Base-by-base conservation (phyloP, 2,329 filamentous ascomycete species). In the Berkeleyomyces rouxiae region DNA sequence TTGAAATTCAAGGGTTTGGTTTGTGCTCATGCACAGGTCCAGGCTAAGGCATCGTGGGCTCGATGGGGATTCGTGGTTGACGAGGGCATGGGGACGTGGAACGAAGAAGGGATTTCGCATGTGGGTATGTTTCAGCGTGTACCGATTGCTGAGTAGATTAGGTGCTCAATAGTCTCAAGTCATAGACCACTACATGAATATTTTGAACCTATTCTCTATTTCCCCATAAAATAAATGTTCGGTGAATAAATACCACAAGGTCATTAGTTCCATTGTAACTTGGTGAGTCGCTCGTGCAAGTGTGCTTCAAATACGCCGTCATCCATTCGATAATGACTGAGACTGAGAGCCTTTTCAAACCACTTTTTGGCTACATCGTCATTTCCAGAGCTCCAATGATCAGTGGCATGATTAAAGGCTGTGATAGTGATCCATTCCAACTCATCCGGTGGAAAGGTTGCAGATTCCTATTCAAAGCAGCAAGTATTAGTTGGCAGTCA, bases 81-180 rank as follows among this genome's bases (percentile, higher is more conserved):
- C 72, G 79, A 87, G 69, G 76, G 74, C 7, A 82, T 92, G 81
- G 88, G 88, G 0, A 78, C 72, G 40, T 96, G 90, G 90, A 77
- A 79, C 66, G 90, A 96, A 72, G 90, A 93, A 69, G 88, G 87
- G 3, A 92, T 96, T 62, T 77, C 81, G 67, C 90, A 96, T 75
- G 79, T 95, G 16, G 90, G 88, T 65, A 95, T 96, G 90, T 95
- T 82, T 66, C 69, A 72, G 66, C 74, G 81, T 42, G 65, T 84
- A 37, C 69, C 75, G 3, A 65, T 76, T 3, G 16, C 55, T 7
- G 42, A 60, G 6, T 63, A 58, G 59, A 47, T n/a, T 6, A 3
- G 10, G 23, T 23, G 23, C 13, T 13, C 39, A 33, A 4, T 36
- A 31, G 37, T 40, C 1, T n/a, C 39, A n/a, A 36, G 13, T 11